Evolutionary conservation across 371 early-diverging fungal species (phyloP), one percentile per base, ranked within the genome.

Genomic region (Parasitella parasitica): DNA sequence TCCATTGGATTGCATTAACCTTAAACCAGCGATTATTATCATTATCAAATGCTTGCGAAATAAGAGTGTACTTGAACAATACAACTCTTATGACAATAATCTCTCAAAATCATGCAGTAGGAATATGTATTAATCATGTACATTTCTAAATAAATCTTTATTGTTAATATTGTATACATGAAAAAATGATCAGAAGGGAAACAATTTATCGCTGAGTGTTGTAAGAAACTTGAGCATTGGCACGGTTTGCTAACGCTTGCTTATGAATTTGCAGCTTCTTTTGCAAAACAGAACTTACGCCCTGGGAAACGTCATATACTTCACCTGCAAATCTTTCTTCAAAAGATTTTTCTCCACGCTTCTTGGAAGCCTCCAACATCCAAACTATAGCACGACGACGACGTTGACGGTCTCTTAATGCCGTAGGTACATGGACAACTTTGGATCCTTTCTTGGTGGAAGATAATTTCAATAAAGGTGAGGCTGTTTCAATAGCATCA

Each of bases 341-440:
- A 71, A 93, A 89, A 37, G 75, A 62, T 63, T 81, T 84, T 61
- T 86, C 89, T 13, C 64, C 76, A 49, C 91, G 80, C 59, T 82
- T 88, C 11, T 79, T 72, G 0, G 91, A 87, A 15, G 93, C 91
- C 27, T 94, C 90, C 55, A 92, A 61, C 53, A 95, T 90, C 97
- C 96, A 97, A 55, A 91, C 79, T 57, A 96, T 92, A 16, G 90
- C 97, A 36, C 84, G 86, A 55, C 95, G 86, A 50, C 86, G 75
- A 41, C 94, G 80, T 75, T 94, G 93, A 34, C 94, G 80, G 73
- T 90, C 86, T 67, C 82, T 87, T 56, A 96, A 75, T 8, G 97
- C 88, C 24, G 76, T 76, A 18, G 97, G 97, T 0, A 92, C 86
- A 63, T 86, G 88, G 12, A 92, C 66, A 24, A 86, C 88, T 75